phyloP scores from a whole-genome alignment of 2,329 filamentous ascomycete genomes.

The Aspergillus sp. region DNA sequence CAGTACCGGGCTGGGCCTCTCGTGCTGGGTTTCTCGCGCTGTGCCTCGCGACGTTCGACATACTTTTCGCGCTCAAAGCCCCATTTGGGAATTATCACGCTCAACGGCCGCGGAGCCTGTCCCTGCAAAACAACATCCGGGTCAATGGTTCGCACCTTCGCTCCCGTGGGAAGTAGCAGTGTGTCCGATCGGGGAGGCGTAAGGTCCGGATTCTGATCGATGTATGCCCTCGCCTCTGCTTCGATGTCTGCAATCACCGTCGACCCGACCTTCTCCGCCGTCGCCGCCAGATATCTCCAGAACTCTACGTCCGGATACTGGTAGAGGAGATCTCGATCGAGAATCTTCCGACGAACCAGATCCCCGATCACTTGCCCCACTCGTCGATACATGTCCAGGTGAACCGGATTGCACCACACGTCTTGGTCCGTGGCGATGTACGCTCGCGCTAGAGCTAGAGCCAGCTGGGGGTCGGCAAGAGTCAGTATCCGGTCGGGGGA shows the following conservation, averaged over 20 bases:
- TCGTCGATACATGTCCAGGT: conserved; percentile 35
- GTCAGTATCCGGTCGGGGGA: conserved; percentile 31
- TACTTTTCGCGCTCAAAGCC: conserved; percentile 19
- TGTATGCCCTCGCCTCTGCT: background rate
- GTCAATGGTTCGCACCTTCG: conserved; percentile 36
- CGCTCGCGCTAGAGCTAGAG: conserved; percentile 31
- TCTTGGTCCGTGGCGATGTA: conserved; percentile 37
- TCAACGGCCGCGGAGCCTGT: conserved; percentile 14
- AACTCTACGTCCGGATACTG: conserved; percentile 35
- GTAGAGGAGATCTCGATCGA: conserved; percentile 36
- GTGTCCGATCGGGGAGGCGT: background rate
- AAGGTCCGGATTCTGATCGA: too few species aligned
- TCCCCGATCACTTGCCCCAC: conserved; percentile 36
- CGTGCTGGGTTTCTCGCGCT: too few species aligned
- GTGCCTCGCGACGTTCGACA: conserved; percentile 13
- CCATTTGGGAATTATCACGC: conserved; percentile 17
- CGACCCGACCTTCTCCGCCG: conserved; percentile 15
- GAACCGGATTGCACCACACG: conserved; percentile 40
- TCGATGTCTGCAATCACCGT: background rate
- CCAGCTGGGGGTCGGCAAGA: conserved; percentile 28
- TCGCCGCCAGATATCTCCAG: conserved; percentile 31
- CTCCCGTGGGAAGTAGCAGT: conserved; percentile 24
- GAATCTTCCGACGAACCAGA: conserved; percentile 17
- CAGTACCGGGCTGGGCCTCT: too few species aligned
- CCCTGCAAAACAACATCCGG: conserved; percentile 26